phyloP scores from a whole-genome alignment of 2,329 filamentous ascomycete species.

The Fonsecaea nubica region DNA sequence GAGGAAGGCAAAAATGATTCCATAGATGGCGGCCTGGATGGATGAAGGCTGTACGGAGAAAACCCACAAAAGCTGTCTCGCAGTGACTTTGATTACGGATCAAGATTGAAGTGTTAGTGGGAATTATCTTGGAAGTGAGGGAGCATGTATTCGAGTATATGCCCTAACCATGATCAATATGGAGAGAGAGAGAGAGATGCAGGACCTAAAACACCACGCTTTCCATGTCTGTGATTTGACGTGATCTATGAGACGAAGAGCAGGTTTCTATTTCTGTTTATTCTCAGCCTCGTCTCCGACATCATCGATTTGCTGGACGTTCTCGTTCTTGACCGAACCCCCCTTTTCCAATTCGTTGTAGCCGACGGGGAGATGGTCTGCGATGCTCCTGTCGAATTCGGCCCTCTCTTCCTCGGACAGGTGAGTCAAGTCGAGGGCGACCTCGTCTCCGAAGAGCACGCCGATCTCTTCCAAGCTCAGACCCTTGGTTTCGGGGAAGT shows the following conservation, averaged over 20 bases:
- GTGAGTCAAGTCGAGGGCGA: conserved; percentile 13
- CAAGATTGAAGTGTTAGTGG: background rate
- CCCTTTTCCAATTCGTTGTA: background rate
- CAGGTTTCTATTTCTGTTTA: background rate
- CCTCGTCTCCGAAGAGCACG: conserved; percentile 39
- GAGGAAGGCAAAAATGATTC: conserved; percentile 26
- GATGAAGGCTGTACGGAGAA: background rate
- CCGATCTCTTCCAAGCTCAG: conserved; percentile 49
- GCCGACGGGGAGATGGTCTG: background rate
- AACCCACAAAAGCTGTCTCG: no score
- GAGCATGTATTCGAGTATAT: background rate
- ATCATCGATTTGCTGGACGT: background rate
- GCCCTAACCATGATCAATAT: background rate
- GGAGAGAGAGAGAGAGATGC: no score
- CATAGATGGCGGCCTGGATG: background rate
- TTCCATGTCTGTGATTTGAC: background rate
- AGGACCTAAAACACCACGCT: no score
- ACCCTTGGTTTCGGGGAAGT: conserved; percentile 45
- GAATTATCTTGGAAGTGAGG: background rate
- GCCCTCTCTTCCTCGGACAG: conserved; percentile 3
- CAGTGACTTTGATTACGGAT: background rate
- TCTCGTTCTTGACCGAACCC: background rate
- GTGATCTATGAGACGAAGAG: background rate
- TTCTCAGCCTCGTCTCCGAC: background rate
- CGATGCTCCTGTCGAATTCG: background rate